Evolutionary conservation across 345 rosid genomes (phyloP), one percentile per base, ranked within the genome.

Genomic region (Melaleuca quinquenervia): DNA sequence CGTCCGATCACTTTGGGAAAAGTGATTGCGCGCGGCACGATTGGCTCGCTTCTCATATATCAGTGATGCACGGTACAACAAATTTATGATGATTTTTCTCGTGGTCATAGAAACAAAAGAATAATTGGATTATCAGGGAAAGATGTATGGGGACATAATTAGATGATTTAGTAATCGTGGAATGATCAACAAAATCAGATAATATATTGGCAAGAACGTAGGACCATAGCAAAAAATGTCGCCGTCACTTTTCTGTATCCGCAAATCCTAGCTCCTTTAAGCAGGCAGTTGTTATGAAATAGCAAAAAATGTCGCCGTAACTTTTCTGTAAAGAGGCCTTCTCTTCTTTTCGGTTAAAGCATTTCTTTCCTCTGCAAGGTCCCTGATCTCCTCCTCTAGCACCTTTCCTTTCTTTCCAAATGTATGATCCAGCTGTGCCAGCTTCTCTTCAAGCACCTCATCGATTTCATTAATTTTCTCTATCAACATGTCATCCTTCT

Each of bases 361-460:
- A 91, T 97, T 96, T 90, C 99, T 94, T 87, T 97, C 98, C 91
- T 95, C 98, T 11, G 99, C 97, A 10, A 96, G 94, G 89, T 94
- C 95, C 88, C 95, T 92, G 86, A 97, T 97, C 91, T 96, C 98
- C 91, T 96, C 98, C 91, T 97, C 98, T 32, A 97, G 93, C 87
- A 88, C 90, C 89, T 94, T 97, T 20, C 98, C 98, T 89, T 94
- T 97, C 95, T 92, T 96, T 74, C 98, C 99, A 85, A 97, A 97
- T 1, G 98, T 96, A 91, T 95, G 92, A 87, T 97, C 99, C 91
- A 97, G 91, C 85, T 93, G 93, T 26, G 97, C 94, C 51, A 97
- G 92, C 91, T 94, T 97, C 88, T 89, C 94, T 85, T 97, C 98
- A 82, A 97, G 96, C 84, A 91, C 92, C 93, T 90, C 92, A 88